A percentile compares a stretch with the other conserved stretches of the same genome.
These are phyloP conservation scores for Arachnomyces sp. DNA, from an alignment of 2,329 filamentous ascomycete species.

Conservation along the genomic window DNA sequence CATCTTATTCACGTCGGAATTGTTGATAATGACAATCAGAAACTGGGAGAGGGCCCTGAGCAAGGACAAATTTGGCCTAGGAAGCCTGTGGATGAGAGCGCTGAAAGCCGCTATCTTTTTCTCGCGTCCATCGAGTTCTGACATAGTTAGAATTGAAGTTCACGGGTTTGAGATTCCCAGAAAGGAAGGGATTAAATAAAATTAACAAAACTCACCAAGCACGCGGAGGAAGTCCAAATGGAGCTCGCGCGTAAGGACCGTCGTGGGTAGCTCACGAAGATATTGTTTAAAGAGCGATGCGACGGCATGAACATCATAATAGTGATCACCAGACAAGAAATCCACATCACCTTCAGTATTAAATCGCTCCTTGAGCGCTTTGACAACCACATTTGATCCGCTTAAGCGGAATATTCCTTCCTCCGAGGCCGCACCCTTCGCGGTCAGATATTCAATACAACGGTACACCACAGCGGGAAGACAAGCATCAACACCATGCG, in stretches of 20 bases:
- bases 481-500: constrained; percentile 62
- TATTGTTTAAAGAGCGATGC: constrained; percentile 92
- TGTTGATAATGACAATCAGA: constrained; percentile 85
- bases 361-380: constrained; percentile 82
- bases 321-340: constrained; percentile 63
- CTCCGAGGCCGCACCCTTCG: constrained; percentile 71
- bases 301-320: constrained; percentile 92
- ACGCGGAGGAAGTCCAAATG: constrained; percentile 82
- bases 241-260: constrained; percentile 82
- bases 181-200: neutral
- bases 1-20: constrained; percentile 92
- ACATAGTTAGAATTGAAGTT: constrained; percentile 19
- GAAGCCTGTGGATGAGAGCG: constrained; percentile 70
- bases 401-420: constrained; percentile 96
- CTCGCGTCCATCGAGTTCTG: constrained; percentile 63
- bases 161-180: neutral
- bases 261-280: constrained; percentile 81
- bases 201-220: constrained; percentile 46
- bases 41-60: constrained; percentile 81
- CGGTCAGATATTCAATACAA: constrained; percentile 85
- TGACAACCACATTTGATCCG: constrained; percentile 94
- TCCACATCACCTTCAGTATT: constrained; percentile 90
- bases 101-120: constrained; percentile 74
- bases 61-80: constrained; percentile 70
- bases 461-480: constrained; percentile 91